Percentiles rank a stretch among this genome's conserved stretches.
Evolutionary conservation across 768 basidiomycete species (phyloP).

Genomic region (Rhodotorula taiwanensis): DNA sequence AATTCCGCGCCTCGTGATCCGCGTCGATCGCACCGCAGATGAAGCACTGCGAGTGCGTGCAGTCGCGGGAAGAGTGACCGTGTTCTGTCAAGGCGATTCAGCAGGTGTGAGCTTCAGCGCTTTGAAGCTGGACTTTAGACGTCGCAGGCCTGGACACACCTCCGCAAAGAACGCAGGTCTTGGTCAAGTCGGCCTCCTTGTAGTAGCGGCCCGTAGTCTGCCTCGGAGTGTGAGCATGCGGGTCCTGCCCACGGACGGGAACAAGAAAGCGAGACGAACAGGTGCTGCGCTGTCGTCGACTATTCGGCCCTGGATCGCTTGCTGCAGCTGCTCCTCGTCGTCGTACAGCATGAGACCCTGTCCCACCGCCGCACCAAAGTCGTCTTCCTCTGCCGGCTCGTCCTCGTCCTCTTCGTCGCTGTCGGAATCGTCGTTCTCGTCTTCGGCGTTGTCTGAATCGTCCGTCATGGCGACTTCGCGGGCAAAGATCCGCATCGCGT

Average conservation of each 20-base stretch:
- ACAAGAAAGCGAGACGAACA: not conserved
- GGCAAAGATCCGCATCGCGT: conserved; percentile 24
- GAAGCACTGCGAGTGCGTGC: conserved; percentile 35
- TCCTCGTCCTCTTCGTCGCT: conserved; percentile 4
- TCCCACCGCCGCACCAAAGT: not conserved
- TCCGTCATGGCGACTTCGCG: conserved; percentile 25
- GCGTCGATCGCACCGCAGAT: conserved; percentile 33
- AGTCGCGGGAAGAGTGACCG: conserved; percentile 32
- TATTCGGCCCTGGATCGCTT: conserved; percentile 34
- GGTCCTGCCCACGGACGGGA: not conserved
- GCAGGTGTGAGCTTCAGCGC: no score
- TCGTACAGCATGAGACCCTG: conserved; percentile 22
- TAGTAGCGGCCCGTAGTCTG: conserved; percentile 32
- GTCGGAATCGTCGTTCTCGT: not conserved
- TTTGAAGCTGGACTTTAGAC: no score
- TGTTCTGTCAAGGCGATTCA: conserved; percentile 21
- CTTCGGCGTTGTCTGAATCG: conserved; percentile 4
- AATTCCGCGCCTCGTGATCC: conserved; percentile 33
- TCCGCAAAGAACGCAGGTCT: conserved; percentile 33
- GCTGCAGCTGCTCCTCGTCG: conserved; percentile 22
- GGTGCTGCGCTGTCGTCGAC: conserved; percentile 28
- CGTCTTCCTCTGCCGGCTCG: no score
- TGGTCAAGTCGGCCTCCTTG: conserved; percentile 36
- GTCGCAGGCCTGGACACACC: conserved; percentile 3
- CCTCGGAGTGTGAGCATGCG: not conserved